Evolutionary conservation across 768 basidiomycete species (phyloP), one percentile per base, ranked within the genome.

Genomic region (Termitomyces sp.): DNA sequence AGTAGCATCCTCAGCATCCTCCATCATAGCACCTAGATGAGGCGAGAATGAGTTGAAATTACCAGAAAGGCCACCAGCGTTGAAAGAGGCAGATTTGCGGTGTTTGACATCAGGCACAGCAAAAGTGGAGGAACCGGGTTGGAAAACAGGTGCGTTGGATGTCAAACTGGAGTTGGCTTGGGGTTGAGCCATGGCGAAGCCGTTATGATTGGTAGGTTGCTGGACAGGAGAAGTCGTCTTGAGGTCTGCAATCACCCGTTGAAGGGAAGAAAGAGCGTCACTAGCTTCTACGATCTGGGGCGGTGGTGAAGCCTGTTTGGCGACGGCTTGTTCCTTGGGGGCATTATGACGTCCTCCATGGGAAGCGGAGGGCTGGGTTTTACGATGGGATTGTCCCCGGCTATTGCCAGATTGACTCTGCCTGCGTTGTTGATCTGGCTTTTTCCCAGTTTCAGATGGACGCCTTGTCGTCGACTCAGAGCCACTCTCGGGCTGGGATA

Each of bases 191-290:
- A 82, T 77, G 40, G 79, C 73, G 54, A 70, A 61, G 64, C 70
- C 57, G 76, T 73, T 76, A 39, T 68, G 57, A 71, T 72, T 63
- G 71, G 70, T 62, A 70, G 80, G 64, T 35, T 72, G 70, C 54
- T 75, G 81, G 49, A 83, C 76, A 47, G 89, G 84, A 50, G 91
- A 86, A 3, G 91, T 81, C 16, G 88, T 87, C 79, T 94, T 96
- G 59, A 97, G 78, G 70, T 98, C 94, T 53, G 90, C 90, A 62
- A 98, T 98, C 69, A 97, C 88, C 54, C 91, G 85, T 66, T 98
- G 94, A 50, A 98, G 82, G 27, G 91, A 92, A 56, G 88, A 89
- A 55, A 94, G 76, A 16, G 89, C 91, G 67, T 88, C 88, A 66
- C 88, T 91, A 20, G 83, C 81, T 60, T 91, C 88, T 33, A 76